Percentiles rank a stretch among this genome's conserved stretches.
These are phyloP conservation scores for Eucalyptus polyanthemos DNA, from an alignment of 345 rosid genomes.

Conservation along the genomic window DNA sequence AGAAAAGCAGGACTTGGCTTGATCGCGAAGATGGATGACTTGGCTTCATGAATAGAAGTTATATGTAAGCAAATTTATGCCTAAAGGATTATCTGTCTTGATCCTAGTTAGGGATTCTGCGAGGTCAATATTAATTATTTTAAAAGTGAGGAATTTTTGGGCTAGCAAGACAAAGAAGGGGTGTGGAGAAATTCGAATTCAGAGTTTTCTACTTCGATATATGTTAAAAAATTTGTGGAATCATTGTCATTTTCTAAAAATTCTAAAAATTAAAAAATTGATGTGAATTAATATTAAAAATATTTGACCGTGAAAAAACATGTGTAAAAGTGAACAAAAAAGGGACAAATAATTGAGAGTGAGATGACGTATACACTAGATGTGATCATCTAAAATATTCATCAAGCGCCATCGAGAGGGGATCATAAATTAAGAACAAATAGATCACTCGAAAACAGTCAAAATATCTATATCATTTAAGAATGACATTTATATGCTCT, in stretches of 20 bases:
- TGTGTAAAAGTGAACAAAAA: not conserved
- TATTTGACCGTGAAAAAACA: not conserved
- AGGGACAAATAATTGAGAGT: not conserved
- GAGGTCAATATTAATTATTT: accelerated
- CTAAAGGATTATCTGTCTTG: not conserved
- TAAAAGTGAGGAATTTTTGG: not conserved
- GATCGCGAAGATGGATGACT: not conserved
- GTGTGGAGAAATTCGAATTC: not conserved
- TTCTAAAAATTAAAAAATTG: not conserved
- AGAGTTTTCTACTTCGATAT: accelerated
- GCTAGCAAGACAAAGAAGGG: not conserved
- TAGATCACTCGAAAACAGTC: not conserved
- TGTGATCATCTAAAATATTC: not conserved
- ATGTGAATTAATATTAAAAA: not conserved
- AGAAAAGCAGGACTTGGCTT: not conserved
- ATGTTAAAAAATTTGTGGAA: accelerated
- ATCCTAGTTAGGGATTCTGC: not conserved
- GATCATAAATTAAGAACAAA: not conserved
- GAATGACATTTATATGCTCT: not conserved
- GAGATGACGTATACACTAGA: not conserved
- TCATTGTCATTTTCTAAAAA: accelerated
- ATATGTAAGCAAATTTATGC: not conserved
- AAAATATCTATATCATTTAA: not conserved
- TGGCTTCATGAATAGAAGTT: not conserved
- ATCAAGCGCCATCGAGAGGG: not conserved